Conservation (phyloP, 1,139 yeast genomes). For the Petasospora fabianii region DNA sequence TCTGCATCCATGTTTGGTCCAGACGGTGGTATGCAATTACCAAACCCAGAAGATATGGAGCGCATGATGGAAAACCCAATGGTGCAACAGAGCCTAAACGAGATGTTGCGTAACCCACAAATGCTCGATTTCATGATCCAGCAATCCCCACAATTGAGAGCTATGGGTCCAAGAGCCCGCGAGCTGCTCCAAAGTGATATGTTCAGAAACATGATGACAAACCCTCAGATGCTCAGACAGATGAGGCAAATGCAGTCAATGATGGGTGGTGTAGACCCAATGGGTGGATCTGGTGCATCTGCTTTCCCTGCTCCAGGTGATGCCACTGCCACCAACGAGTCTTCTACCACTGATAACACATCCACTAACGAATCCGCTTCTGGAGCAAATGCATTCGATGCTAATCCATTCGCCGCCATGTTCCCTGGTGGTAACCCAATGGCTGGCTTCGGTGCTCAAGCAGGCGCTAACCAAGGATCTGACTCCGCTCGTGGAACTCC, state of each 20-base stretch:
- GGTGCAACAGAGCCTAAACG: slow-evolving; percentile 76
- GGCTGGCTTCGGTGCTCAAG: slow-evolving; percentile 8
- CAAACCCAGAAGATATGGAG: slow-evolving; percentile 70
- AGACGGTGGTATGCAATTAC: slow-evolving; percentile 84
- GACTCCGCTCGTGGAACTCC: slow-evolving; percentile 10
- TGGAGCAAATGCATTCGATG: slow-evolving; percentile 33
- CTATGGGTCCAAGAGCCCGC: slow-evolving; percentile 88
- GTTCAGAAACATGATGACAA: slow-evolving; percentile 79
- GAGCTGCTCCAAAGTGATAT: slow-evolving; percentile 81
- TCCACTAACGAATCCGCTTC: slow-evolving; percentile 15
- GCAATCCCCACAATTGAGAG: slow-evolving; percentile 78
- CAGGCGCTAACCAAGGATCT: slow-evolving; percentile 9
- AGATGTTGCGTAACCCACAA: slow-evolving; percentile 73
- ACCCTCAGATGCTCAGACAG: slow-evolving; percentile 81
- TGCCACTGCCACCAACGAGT: slow-evolving; percentile 28
- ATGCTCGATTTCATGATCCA: slow-evolving; percentile 81
- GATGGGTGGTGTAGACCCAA: slow-evolving; percentile 35
- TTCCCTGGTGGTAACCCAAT: slow-evolving; percentile 13
- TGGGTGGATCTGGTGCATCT: slow-evolving; percentile 19
- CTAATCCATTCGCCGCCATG: slow-evolving; percentile 37
- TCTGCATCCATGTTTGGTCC: slow-evolving; percentile 90
- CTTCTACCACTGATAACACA: slow-evolving; percentile 22
- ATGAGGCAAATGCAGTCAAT: slow-evolving; percentile 71
- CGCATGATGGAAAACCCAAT: slow-evolving; percentile 77
- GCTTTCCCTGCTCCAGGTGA: slow-evolving; percentile 37